phyloP scores from a whole-genome alignment of 345 rosid genomes.

The Punica granatum region DNA sequence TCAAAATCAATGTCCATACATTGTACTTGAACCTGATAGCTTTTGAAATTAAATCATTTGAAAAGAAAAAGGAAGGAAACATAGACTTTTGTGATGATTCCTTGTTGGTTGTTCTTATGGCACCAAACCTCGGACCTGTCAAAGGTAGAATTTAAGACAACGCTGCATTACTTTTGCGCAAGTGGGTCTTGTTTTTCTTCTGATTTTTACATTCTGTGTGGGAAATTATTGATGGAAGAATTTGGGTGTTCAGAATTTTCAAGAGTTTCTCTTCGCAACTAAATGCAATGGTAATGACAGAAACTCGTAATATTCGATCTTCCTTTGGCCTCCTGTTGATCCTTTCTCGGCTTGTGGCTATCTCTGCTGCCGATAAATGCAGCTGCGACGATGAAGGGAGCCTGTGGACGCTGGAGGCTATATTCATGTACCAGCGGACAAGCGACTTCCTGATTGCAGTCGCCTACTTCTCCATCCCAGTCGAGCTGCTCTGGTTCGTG shows the following conservation, averaged over 20 bases:
- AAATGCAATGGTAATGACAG: constrained; percentile 46
- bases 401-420: constrained; percentile 65
- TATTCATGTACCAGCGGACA: constrained; percentile 60
- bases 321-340: constrained; percentile 28
- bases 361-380: constrained; percentile 40
- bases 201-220: too few species aligned
- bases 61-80: neutral
- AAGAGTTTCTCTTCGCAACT: neutral
- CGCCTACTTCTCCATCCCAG: too few species aligned
- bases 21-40: neutral
- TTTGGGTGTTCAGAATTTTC: neutral
- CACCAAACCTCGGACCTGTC: neutral
- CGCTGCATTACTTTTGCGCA: too few species aligned
- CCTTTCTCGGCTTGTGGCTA: constrained; percentile 26
- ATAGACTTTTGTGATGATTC: neutral
- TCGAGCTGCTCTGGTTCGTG: constrained; percentile 82
- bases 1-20: neutral
- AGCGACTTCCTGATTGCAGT: constrained; percentile 90
- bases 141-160: too few species aligned
- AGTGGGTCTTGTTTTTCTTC: too few species aligned
- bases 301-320: constrained; percentile 4
- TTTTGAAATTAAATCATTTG: neutral
- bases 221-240: too few species aligned
- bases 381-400: constrained; percentile 80
- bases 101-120: neutral